phyloP scores from a whole-genome alignment of 2,329 filamentous ascomycete species.

The Akanthomyces muscarius region DNA sequence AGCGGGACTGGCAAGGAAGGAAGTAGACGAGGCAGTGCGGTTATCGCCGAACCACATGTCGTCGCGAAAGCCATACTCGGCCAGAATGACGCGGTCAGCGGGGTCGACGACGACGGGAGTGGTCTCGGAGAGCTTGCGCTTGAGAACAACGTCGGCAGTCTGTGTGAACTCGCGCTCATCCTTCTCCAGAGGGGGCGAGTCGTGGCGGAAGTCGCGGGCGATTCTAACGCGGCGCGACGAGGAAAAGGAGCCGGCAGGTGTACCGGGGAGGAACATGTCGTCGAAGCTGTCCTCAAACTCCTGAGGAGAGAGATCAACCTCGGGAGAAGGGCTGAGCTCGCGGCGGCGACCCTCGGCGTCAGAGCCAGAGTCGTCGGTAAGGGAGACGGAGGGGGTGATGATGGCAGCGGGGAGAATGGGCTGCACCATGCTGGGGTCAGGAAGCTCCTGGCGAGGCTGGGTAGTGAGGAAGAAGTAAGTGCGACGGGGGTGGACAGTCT shows the following conservation, averaged over 20 bases:
- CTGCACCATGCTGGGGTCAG: constrained; percentile 39
- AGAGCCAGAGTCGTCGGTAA: constrained; percentile 46
- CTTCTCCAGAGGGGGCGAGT: constrained; percentile 83
- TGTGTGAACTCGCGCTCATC: constrained; percentile 97
- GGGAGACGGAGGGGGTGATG: constrained; percentile 72
- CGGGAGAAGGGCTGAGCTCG: constrained; percentile 83
- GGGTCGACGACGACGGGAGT: constrained; percentile 27
- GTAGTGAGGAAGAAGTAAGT: constrained; percentile 96
- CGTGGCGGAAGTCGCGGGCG: constrained; percentile 53
- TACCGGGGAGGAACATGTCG: constrained; percentile 54
- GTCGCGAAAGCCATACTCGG: constrained; percentile 40
- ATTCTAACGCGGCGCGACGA: constrained; percentile 42
- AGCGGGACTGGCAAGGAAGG: constrained; percentile 52
- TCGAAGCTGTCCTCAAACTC: constrained; percentile 75
- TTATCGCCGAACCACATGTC: constrained; percentile 53
- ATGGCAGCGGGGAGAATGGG: constrained; percentile 51
- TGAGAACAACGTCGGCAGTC: constrained; percentile 80
- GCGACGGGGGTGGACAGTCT: constrained; percentile 86
- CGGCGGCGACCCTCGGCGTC: constrained; percentile 65
- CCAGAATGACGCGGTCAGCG: constrained; percentile 27
- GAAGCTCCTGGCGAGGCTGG: constrained; percentile 77
- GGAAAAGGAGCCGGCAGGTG: constrained; percentile 62
- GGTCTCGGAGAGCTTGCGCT: constrained; percentile 54
- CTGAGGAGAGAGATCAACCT: constrained; percentile 83
- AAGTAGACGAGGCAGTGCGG: constrained; percentile 32